These are phyloP conservation scores for Pythium phragmiticola DNA, from an alignment of 352 stramenopile genomes.

Conservation along the genomic window DNA sequence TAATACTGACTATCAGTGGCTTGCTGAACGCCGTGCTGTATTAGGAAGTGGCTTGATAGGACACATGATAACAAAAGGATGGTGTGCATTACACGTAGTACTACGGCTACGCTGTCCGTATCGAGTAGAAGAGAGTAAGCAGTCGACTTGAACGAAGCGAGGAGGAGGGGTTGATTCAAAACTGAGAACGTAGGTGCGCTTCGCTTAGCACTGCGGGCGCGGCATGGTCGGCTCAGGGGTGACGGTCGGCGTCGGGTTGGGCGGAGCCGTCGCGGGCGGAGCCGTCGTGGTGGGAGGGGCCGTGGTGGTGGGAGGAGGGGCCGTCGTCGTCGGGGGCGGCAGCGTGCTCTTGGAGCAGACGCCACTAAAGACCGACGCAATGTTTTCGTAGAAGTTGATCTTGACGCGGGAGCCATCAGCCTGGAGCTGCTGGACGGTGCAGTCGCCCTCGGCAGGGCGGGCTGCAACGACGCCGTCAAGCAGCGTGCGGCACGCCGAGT, in stretches of 20 bases:
- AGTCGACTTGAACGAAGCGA: background rate
- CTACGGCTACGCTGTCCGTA: background rate
- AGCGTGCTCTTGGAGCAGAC: background rate
- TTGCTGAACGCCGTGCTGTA: too few relatives aligned
- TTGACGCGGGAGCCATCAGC: background rate
- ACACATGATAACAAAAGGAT: background rate
- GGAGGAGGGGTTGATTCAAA: background rate
- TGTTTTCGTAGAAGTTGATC: conserved; percentile 16
- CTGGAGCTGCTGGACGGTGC: background rate
- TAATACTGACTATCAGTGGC: too few relatives aligned
- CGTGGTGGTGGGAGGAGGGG: background rate
- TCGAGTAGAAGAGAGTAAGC: background rate
- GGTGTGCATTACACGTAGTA: background rate
- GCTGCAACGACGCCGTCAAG: background rate
- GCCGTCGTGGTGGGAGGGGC: background rate
- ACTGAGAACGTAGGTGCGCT: background rate
- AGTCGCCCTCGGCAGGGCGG: conserved; percentile 10
- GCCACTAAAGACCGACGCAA: conserved; percentile 3
- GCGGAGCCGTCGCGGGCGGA: background rate
- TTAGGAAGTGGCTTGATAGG: too few relatives aligned
- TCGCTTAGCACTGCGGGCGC: conserved; percentile 15
- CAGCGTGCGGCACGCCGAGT: conserved; percentile 2
- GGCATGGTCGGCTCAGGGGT: conserved; percentile 1
- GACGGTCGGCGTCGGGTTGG: background rate
- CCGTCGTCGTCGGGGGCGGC: conserved; percentile 1